phyloP scores from a whole-genome alignment of 2,329 filamentous ascomycete genomes.

The Tolypocladium pustulatum region DNA sequence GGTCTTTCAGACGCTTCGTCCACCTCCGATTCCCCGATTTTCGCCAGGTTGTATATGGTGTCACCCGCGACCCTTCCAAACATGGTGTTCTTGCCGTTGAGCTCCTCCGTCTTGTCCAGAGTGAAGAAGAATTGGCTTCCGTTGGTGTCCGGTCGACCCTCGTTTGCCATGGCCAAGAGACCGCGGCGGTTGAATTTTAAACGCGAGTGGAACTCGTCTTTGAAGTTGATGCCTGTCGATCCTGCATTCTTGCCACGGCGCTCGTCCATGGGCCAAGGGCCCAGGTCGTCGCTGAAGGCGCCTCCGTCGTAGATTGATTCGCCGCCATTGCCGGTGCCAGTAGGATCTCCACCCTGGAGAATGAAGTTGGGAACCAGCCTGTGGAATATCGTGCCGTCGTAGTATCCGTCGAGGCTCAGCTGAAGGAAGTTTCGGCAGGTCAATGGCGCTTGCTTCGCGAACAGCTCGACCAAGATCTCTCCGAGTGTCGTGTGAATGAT shows the following conservation, averaged over 20 bases:
- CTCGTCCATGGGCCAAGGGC: slow-evolving; percentile 61
- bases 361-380: slow-evolving; percentile 87
- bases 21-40: slow-evolving; percentile 82
- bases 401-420: slow-evolving; percentile 89
- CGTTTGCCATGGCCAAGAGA: slow-evolving; percentile 92
- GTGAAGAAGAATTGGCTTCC: slow-evolving; percentile 98
- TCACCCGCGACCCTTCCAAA: slow-evolving; percentile 89
- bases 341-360: slow-evolving; percentile 88
- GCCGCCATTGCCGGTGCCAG: slow-evolving; percentile 82
- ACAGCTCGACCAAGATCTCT: slow-evolving; percentile 84
- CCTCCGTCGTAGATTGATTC: slow-evolving; percentile 87
- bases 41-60: slow-evolving; percentile 90
- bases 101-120: slow-evolving; percentile 70
- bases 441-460: slow-evolving; percentile 86
- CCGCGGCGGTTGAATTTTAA: slow-evolving; percentile 89
- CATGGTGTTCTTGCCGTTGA: slow-evolving; percentile 83
- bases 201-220: slow-evolving; percentile 84
- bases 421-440: slow-evolving; percentile 94
- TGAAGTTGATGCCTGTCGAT: slow-evolving; percentile 48
- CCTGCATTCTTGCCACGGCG: slow-evolving; percentile 52
- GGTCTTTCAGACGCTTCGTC: slow-evolving; percentile 71
- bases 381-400: slow-evolving; percentile 88
- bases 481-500: slow-evolving; percentile 84
- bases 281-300: slow-evolving; percentile 59
- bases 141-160: slow-evolving; percentile 66